These are phyloP conservation scores for Plenodomus lindquistii DNA, from an alignment of 2,329 filamentous ascomycete species.

Conservation along the genomic window DNA sequence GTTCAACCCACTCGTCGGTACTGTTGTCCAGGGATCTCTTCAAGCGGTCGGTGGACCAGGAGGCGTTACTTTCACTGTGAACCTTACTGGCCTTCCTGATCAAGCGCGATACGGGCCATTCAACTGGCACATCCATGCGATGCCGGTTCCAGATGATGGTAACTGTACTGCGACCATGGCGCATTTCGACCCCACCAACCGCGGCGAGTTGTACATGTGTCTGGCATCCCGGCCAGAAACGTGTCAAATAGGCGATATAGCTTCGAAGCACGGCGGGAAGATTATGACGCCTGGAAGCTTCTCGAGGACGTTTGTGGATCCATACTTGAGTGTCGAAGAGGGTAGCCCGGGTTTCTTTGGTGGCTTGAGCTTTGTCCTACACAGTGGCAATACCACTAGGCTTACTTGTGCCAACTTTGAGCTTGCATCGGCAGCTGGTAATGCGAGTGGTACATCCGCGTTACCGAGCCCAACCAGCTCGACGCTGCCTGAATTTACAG, in stretches of 20 bases:
- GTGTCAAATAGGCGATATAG: conserved; percentile 49
- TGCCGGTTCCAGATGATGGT: conserved; percentile 40
- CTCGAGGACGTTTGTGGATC: conserved; percentile 47
- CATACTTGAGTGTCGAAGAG: conserved; percentile 52
- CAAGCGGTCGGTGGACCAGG: conserved; percentile 31
- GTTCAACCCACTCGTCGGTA: conserved; percentile 26
- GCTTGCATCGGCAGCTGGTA: conserved; percentile 10
- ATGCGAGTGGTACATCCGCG: conserved; percentile 2
- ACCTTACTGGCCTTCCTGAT: conserved; percentile 43
- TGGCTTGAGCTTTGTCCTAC: conserved; percentile 57
- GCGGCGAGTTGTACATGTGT: conserved; percentile 40
- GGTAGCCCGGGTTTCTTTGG: conserved; percentile 53
- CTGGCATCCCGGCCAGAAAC: conserved; percentile 32
- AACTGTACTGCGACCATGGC: conserved; percentile 45
- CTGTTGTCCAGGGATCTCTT: conserved; percentile 34
- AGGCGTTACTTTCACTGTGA: conserved; percentile 45
- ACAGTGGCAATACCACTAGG: conserved; percentile 54
- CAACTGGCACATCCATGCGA: conserved; percentile 46
- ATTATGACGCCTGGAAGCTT: conserved; percentile 34
- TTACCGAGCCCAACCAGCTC: conserved; percentile 13
- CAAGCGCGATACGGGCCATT: conserved; percentile 25
- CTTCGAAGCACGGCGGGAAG: conserved; percentile 48
- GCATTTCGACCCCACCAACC: conserved; percentile 46
- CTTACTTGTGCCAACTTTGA: conserved; percentile 61
- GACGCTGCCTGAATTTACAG: conserved; percentile 16